These are phyloP conservation scores for Nemania diffusa DNA, from an alignment of 2,329 filamentous ascomycete genomes.

Conservation along the genomic window DNA sequence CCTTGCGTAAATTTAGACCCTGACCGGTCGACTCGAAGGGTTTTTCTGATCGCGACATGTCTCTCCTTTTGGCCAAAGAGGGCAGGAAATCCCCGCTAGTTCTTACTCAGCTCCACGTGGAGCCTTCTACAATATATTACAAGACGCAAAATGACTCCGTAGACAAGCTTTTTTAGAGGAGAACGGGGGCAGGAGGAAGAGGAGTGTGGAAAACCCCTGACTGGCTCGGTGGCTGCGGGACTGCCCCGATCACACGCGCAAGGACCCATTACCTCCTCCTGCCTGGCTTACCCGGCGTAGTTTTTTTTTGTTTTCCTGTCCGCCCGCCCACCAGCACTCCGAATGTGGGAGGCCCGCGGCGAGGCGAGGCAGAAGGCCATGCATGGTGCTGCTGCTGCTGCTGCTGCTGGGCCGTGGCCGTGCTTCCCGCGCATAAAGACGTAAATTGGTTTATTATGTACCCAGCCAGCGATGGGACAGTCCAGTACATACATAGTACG, in stretches of 20 bases:
- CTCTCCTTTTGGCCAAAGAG: slow-evolving; percentile 20
- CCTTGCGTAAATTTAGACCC: not conserved
- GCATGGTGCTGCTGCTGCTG: too few species aligned
- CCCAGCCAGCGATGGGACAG: not conserved
- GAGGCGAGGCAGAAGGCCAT: slow-evolving; percentile 17
- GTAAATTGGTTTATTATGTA: not conserved
- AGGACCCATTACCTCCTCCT: too few species aligned
- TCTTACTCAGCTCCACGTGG: slow-evolving; percentile 30
- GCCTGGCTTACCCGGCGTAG: too few species aligned
- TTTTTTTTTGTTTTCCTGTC: too few species aligned
- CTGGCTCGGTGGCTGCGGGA: not conserved
- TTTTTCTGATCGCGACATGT: slow-evolving; percentile 16
- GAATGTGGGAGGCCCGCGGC: too few species aligned
- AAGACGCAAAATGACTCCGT: not conserved
- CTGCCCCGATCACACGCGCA: not conserved
- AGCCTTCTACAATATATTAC: not conserved
- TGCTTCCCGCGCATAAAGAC: not conserved
- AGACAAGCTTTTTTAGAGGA: not conserved
- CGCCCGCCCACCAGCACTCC: too few species aligned
- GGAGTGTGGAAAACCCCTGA: not conserved
- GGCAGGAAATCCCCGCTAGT: slow-evolving; percentile 12
- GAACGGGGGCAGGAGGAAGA: not conserved
- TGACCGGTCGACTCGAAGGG: not conserved
- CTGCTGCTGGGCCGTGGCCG: not conserved
- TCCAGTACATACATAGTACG: not conserved